These are phyloP conservation scores for Serendipita indica DNA, from an alignment of 768 basidiomycete genomes.

Conservation along the genomic window DNA sequence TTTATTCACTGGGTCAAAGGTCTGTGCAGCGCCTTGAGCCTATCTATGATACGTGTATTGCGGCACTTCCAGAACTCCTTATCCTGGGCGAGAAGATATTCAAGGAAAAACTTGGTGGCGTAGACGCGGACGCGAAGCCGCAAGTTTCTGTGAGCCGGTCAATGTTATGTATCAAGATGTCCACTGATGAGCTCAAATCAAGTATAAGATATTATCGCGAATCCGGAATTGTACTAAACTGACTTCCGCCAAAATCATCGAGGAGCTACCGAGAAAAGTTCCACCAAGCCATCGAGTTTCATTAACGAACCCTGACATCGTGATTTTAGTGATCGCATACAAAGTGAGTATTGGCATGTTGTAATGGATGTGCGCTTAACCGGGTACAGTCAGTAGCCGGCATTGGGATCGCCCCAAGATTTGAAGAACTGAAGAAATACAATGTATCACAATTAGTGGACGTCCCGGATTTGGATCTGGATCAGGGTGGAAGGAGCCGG, in stretches of 20 bases:
- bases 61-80: neutral
- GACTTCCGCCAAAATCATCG: neutral
- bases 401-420: neutral
- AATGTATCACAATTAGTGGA: conserved; percentile 4
- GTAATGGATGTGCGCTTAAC: too few relatives aligned
- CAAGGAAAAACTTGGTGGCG: neutral
- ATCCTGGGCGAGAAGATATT: neutral
- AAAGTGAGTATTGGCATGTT: neutral
- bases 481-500: neutral
- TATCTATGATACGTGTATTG: neutral
- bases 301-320: neutral
- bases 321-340: neutral
- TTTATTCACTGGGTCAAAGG: neutral
- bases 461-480: neutral
- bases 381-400: neutral
- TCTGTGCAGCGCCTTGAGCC: conserved; percentile 3
- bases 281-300: conserved; percentile 3
- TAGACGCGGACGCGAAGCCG: neutral
- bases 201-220: neutral
- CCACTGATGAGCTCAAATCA: neutral
- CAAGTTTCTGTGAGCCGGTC: neutral
- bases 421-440: conserved; percentile 4
- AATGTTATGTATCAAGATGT: neutral
- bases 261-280: neutral
- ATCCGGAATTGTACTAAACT: neutral